These are phyloP conservation scores for Solanum dulcamara DNA, from an alignment of 257 asterid genomes.

Conservation along the genomic window DNA sequence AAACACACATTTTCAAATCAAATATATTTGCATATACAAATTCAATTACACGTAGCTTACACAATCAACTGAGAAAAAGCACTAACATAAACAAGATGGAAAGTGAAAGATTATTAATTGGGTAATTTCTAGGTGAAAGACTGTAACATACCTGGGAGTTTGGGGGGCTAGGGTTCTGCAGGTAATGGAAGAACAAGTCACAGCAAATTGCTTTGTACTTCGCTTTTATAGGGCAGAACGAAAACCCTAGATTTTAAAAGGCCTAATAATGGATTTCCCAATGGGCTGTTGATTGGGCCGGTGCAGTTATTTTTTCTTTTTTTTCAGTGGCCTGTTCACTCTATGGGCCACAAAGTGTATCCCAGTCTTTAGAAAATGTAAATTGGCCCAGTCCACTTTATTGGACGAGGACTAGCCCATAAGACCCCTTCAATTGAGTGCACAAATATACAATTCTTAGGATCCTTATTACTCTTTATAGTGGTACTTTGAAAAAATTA, in stretches of 20 bases:
- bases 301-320: background rate
- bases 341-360: background rate
- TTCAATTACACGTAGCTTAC: background rate
- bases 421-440: background rate
- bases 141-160: background rate
- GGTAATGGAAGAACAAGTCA: background rate
- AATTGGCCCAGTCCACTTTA: background rate
- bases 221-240: background rate
- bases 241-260: background rate
- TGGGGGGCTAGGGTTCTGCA: background rate
- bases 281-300: background rate
- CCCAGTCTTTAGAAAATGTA: background rate
- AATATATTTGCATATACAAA: background rate
- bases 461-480: background rate
- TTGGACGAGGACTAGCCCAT: background rate
- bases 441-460: background rate
- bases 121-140: background rate
- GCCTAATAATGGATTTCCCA: background rate
- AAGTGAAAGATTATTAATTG: too few species aligned
- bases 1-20: background rate
- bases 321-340: background rate
- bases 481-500: background rate
- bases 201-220: background rate
- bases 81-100: background rate
- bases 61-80: background rate